Evolutionary conservation across 345 rosid genomes (phyloP), one percentile per base, ranked within the genome.

Genomic region (Gossypium herbaceum): DNA sequence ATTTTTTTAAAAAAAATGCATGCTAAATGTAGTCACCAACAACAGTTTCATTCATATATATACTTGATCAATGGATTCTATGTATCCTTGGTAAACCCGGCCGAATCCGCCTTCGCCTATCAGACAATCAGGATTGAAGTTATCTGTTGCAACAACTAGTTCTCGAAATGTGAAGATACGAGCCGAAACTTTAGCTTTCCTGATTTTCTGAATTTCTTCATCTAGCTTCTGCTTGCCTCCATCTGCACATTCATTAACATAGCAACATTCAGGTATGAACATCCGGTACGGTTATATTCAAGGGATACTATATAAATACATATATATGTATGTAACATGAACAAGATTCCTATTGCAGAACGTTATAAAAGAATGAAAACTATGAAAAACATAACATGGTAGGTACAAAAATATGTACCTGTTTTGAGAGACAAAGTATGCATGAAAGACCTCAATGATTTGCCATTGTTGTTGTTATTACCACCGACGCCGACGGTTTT

Each of bases 21-120:
- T 34, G 41, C 41, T 5, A 34, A 34, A 34, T 34, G 41, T 34
- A 34, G 41, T 34, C 7, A 34, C 41, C 41, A 34, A 34, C 6
- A 34, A 34, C 7, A 34, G 41, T 34, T 34, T 34, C 41, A 34
- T 34, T 34, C 41, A 27, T 43, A 29, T 20, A 66, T 71, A 59
- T 68, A 84, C 90, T 80, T 84, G 79, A 69, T 82, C 80, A 22
- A 76, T 69, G 68, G 71, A 76, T 22, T 60, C 77, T 48, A 91
- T 73, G 64, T 81, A 77, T 56, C 91, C 97, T 79, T 76, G 84
- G 77, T 86, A 89, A 24, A 91, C 92, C 60, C 82, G 80, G 56
- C 92, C 91, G 3, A 84, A 86, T 66, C 97, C 97, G 34, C 97
- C 97, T 85, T 88, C 90, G 17, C 97, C 93, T 5, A 89, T 19